Conservation (phyloP, 2,329 filamentous ascomycete genomes). For the Dactylellina sp. region DNA sequence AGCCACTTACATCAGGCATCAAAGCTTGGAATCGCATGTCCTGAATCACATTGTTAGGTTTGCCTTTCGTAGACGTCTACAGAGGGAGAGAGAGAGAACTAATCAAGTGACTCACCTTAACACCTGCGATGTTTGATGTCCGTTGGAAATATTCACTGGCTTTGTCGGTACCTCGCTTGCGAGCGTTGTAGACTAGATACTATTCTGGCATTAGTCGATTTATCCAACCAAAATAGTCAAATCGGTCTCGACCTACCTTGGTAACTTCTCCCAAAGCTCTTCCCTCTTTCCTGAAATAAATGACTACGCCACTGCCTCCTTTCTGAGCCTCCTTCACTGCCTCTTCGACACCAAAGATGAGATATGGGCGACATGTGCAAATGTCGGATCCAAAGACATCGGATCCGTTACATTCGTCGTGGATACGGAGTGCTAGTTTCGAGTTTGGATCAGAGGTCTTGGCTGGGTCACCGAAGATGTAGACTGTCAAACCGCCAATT, state of each 20-base stretch:
- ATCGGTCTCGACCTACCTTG: slow-evolving; percentile 72
- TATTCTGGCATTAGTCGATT: slow-evolving; percentile 20
- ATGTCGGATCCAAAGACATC: slow-evolving; percentile 99
- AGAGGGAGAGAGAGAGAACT: not conserved
- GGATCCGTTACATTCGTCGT: slow-evolving; percentile 91
- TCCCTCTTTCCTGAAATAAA: slow-evolving; percentile 98
- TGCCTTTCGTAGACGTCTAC: slow-evolving; percentile 43
- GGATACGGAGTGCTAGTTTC: slow-evolving; percentile 84
- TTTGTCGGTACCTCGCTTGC: slow-evolving; percentile 80
- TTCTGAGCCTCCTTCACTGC: slow-evolving; percentile 97
- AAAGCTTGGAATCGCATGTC: slow-evolving; percentile 97
- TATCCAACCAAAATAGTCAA: not conserved
- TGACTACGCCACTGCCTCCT: slow-evolving; percentile 92
- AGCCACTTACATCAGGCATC: slow-evolving; percentile 79
- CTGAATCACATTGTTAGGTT: slow-evolving; percentile 58
- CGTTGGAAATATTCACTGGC: slow-evolving; percentile 95
- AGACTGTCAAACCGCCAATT: slow-evolving; percentile 94
- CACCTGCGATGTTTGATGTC: slow-evolving; percentile 91
- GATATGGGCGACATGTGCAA: slow-evolving; percentile 93
- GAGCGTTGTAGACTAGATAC: slow-evolving; percentile 77
- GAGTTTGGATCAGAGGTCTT: slow-evolving; percentile 90
- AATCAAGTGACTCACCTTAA: slow-evolving; percentile 72
- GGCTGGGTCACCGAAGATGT: slow-evolving; percentile 94
- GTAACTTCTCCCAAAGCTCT: slow-evolving; percentile 94
- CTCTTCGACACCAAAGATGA: slow-evolving; percentile 97